Evolutionary conservation across 371 early-diverging fungal genomes (phyloP), one percentile per base, ranked within the genome.

Genomic region (Mucor piriformis): DNA sequence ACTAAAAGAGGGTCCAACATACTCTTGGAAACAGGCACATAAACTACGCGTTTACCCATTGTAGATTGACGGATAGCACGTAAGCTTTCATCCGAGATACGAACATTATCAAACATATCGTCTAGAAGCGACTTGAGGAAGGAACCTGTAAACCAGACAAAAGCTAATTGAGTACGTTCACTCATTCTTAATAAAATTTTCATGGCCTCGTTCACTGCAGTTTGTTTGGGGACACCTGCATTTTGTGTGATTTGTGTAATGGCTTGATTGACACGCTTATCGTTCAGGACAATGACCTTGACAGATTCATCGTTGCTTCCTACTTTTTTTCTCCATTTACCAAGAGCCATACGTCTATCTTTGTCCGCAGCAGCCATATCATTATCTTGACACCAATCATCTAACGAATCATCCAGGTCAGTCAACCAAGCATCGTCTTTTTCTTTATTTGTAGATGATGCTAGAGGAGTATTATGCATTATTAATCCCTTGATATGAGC

Each of bases 171-270:
- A 1, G 81, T 81, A 20, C 81, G 68, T 49, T 81, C 81, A 32
- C 81, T 75, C 81, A 81, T 77, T 1, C 77, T 69, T 54, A 70
- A 57, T 38, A 77, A 52, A 13, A 77, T 75, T 56, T 76, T 75
- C 23, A 73, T 61, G 16, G 81, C 77, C 61, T 81, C 81, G 34
- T 77, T 75, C 12, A 72, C 67, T 0, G 78, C 81, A 0, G 76
- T 81, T 46, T 77, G 77, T 16, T 72, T 77, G 2, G 74, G 57
- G 4, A 81, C 81, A 37, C 81, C 81, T 1, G 81, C 77, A 40
- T 77, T 77, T 38, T 72, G 66, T 1, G 74, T 74, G 13, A 81
- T 81, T 50, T 81, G 77, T 4, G 64, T 63, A 21, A 81, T 76
- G 13, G 76, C 76, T 40, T 61, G 54, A 21, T 76, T 74, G 34